A percentile compares a stretch with the other conserved stretches of the same genome.
phyloP scores from a whole-genome alignment of 1,139 yeast genomes.

The Hemisphaericaspora subhashii region DNA sequence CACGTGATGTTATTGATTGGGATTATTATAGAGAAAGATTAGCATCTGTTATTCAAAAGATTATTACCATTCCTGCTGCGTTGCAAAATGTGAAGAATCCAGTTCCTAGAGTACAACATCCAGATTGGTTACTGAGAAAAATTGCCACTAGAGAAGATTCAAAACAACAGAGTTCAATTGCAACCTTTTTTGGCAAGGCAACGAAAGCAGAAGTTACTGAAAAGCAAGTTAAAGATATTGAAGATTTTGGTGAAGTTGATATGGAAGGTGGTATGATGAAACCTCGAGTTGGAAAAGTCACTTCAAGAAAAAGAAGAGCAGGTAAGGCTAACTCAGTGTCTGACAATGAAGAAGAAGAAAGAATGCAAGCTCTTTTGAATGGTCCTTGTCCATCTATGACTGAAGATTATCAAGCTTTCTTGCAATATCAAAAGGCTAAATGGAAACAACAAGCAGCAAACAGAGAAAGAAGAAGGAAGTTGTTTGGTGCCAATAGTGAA shows the following conservation, averaged over 20 bases:
- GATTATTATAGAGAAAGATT: constrained; percentile 85
- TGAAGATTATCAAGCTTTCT: constrained; percentile 74
- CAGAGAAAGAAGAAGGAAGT: constrained; percentile 66
- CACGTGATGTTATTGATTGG: constrained; percentile 92
- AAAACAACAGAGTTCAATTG: constrained; percentile 68
- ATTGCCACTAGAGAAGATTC: constrained; percentile 62
- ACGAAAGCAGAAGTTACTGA: constrained; percentile 31
- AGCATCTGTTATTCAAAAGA: constrained; percentile 91
- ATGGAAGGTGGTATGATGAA: constrained; percentile 16
- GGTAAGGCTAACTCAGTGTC: constrained; percentile 27
- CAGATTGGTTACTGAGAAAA: constrained; percentile 82
- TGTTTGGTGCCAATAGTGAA: constrained; percentile 69
- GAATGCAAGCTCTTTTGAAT: constrained; percentile 45
- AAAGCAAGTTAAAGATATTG: constrained; percentile 61
- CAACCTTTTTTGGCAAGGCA: constrained; percentile 53
- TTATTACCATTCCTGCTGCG: constrained; percentile 97
- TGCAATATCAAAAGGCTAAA: constrained; percentile 75
- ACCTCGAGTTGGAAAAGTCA: constrained; percentile 52
- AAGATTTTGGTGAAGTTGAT: constrained; percentile 59
- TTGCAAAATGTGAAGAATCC: constrained; percentile 88
- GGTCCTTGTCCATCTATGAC: constrained; percentile 69
- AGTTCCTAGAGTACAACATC: constrained; percentile 91
- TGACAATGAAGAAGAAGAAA: constrained; percentile 44
- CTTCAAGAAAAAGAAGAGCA: constrained; percentile 37
- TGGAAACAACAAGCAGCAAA: constrained; percentile 80